Conservation (phyloP, 805 yeast species). For the Candida vaughaniae region DNA sequence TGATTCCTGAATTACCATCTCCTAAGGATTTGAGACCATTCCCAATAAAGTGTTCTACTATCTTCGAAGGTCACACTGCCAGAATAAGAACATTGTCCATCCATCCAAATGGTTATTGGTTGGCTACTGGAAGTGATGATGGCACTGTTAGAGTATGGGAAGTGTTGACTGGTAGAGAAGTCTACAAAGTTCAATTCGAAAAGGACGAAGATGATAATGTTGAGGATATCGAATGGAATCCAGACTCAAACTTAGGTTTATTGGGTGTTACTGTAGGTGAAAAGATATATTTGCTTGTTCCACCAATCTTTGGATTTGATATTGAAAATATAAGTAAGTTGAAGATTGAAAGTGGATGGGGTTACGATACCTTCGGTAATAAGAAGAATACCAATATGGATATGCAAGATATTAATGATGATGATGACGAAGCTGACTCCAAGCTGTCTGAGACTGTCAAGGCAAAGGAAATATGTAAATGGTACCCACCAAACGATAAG, state of each 20-base stretch:
- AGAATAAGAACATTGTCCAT: slow-evolving; percentile 79
- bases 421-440: slow-evolving; percentile 25
- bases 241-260: slow-evolving; percentile 69
- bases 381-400: slow-evolving; percentile 38
- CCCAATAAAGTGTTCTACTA: slow-evolving; percentile 87
- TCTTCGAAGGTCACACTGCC: slow-evolving; percentile 79
- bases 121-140: slow-evolving; percentile 97
- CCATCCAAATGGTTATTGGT: slow-evolving; percentile 89
- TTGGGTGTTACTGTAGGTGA: slow-evolving; percentile 86
- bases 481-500: slow-evolving; percentile 75
- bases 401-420: slow-evolving; percentile 41
- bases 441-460: slow-evolving; percentile 20
- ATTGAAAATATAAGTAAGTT: slow-evolving; percentile 78
- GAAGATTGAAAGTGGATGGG: slow-evolving; percentile 87
- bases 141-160: slow-evolving; percentile 98
- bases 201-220: slow-evolving; percentile 66
- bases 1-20: slow-evolving; percentile 94
- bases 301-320: slow-evolving; percentile 88
- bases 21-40: slow-evolving; percentile 96
- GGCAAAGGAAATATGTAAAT: slow-evolving; percentile 59
- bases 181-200: slow-evolving; percentile 52
- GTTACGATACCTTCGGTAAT: slow-evolving; percentile 66
- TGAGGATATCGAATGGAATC: slow-evolving; percentile 88
- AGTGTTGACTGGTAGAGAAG: slow-evolving; percentile 90
- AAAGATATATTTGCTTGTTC: slow-evolving; percentile 72